Base-by-base conservation (phyloP, 192 early-diverging fungal species). In the Gryganskiella cystojenkinii region DNA sequence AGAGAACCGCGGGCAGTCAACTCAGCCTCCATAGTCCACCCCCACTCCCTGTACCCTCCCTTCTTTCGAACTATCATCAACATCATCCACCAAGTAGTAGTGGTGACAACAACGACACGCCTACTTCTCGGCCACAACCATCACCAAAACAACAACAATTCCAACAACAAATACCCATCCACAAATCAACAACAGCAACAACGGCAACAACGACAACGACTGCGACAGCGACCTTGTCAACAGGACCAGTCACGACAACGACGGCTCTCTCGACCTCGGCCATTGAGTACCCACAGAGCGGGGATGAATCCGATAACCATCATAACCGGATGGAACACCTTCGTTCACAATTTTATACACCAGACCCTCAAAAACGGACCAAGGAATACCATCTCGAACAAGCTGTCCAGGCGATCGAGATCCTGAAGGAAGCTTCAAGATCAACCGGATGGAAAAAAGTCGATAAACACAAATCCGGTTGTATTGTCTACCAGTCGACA, bases 391-490 rank as follows among this genome's bases (percentile, higher is more conserved):
- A 88, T 61, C 65, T 89, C 6, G 81, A 84, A 10, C 81, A 87
- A 56, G 81, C 85, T 9, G 72, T 81, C 28, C 80, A 71, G 37
- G 83, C 87, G 0, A 61, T 89, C 17, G 40, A 69, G 20, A 79
- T 66, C 1, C 70, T 88, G 14, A 88, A 88, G 47, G 53, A 58
- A 0, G 58, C 82, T 4, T 52, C 80, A 2, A 31, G 53, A 19
- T 28, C 70, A 4, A 45, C 56, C n/a, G 84, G 72, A 14, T 88
- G 87, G 87, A 86, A 86, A 71, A 85, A 84, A 46, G 82, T 83
- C 15, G 59, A 83, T 27, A 85, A 84, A 17, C 81, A 85, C 53
- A 88, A 88, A 61, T 84, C 81, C 35, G 83, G 83, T 6, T 82
- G 82, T 33, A 60, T 79, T 9, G 85, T 87, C 44, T 86, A 81